Conservation (phyloP, 2,329 filamentous ascomycete species). For the Cercospora sesami region DNA sequence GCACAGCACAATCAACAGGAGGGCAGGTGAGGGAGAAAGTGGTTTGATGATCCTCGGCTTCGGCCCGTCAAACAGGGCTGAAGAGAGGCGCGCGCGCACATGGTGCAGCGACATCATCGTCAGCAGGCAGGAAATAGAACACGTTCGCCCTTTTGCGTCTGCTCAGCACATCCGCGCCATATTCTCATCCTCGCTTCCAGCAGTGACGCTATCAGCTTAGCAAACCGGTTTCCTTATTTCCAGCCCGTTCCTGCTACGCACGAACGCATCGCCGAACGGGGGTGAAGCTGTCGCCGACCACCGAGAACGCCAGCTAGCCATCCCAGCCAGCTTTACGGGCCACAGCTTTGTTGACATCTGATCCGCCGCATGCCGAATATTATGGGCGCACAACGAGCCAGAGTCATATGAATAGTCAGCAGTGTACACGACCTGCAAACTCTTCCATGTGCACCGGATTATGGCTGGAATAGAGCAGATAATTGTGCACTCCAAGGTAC, state of each 20-base stretch:
- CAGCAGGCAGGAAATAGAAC: conserved; percentile 1
- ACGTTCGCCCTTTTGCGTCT: not conserved
- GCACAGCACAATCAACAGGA: too few species aligned
- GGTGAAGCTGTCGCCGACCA: not conserved
- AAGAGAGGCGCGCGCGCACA: not conserved
- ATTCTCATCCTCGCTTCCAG: not conserved
- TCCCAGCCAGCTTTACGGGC: not conserved
- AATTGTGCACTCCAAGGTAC: conserved; percentile 95
- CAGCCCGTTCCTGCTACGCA: not conserved
- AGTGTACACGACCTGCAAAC: not conserved
- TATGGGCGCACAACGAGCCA: conserved; percentile 17
- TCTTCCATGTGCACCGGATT: not conserved
- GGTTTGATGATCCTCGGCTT: not conserved
- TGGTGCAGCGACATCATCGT: not conserved
- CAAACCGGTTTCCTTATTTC: not conserved
- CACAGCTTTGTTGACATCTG: conserved; percentile 7
- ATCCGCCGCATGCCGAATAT: conserved; percentile 17
- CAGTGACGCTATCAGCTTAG: not conserved
- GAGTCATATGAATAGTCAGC: conserved; percentile 17
- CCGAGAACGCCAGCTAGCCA: not conserved
- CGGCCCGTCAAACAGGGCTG: not conserved
- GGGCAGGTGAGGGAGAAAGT: not conserved
- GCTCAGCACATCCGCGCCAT: not conserved
- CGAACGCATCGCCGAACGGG: not conserved
- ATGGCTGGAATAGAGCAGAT: conserved; percentile 97